Percentiles rank a stretch among this genome's conserved stretches.
Conservation (phyloP, 768 basidiomycete genomes). For the Collybia sp. region DNA sequence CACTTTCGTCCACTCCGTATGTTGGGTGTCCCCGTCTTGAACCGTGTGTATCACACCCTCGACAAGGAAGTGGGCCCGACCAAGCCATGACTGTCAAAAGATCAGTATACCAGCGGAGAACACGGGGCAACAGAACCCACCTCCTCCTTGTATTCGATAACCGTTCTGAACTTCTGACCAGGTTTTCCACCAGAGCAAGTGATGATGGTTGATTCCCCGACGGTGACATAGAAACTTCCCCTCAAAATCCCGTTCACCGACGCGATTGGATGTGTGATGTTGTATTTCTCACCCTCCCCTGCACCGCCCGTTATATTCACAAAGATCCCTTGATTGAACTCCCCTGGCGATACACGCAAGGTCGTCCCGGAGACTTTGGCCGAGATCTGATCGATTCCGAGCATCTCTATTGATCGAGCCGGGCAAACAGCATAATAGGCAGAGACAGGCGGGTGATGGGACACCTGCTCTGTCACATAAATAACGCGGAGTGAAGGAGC, state of each 20-base stretch:
- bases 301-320: conserved; percentile 69
- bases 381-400: conserved; percentile 88
- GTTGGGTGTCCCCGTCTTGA: conserved; percentile 53
- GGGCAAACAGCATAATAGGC: conserved; percentile 80
- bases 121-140: conserved; percentile 33
- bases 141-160: conserved; percentile 97
- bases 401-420: conserved; percentile 60
- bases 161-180: conserved; percentile 62
- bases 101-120: background rate
- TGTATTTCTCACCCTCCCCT: conserved; percentile 78
- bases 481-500: conserved; percentile 46
- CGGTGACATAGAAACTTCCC: conserved; percentile 88
- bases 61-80: conserved; percentile 75
- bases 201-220: conserved; percentile 74
- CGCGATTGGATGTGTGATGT: conserved; percentile 87
- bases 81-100: conserved; percentile 72
- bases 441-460: conserved; percentile 95
- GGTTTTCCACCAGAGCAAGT: conserved; percentile 72
- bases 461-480: conserved; percentile 90
- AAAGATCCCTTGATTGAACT: conserved; percentile 86
- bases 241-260: conserved; percentile 89
- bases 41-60: conserved; percentile 91
- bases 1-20: conserved; percentile 75
- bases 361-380: conserved; percentile 90
- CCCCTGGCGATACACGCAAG: conserved; percentile 77